Base-by-base conservation (phyloP, 805 yeast species). In the Myxozyma neglecta region DNA sequence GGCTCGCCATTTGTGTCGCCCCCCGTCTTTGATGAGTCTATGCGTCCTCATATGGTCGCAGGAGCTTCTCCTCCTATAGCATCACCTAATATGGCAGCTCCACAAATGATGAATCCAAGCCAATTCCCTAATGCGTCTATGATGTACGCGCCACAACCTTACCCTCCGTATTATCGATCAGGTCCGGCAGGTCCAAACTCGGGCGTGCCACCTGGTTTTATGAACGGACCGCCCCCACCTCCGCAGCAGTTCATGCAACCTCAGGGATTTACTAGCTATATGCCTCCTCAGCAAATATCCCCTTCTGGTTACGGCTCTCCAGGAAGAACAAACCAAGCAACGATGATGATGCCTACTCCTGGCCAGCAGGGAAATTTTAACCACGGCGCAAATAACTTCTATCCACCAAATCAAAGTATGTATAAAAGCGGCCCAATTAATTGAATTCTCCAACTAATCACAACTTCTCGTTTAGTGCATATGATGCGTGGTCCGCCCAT, bases 261-360 rank as follows among this genome's bases (percentile, higher is more conserved):
- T 14, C 64, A 52, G 44, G 53, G 53, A 13, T 39, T 46, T 9
- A 53, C 48, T 29, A 53, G 55, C 13, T 63, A 61, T 45, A 39
- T 63, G 37, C 62, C 66, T 7, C 55, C 49, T 11, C 62, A 48
- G 34, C 59, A 54, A 36, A 47, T 59, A 16, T 24, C 61, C n/a
- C 59, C 66, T 3, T 59, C 63, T 39, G 66, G 62, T 9, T 63
- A 56, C 44, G 59, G 57, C 11, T 63, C 67, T 42, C 67, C 67
- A 16, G 66, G 66, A 16, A 52, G 67, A 29, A 53, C 50, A 36
- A 48, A 40, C 47, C 66, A 63, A 29, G 62, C 62, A 35, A 50
- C 56, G 29, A 60, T 61, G 62, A 62, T 62, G 60, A 50, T 57
- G 36, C 61, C 57, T 20, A 48, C 35, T 18, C 57, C 56, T 20